These are phyloP conservation scores for Annulohypoxylon stygium DNA, from an alignment of 495 filamentous ascomycete genomes.

Conservation along the genomic window DNA sequence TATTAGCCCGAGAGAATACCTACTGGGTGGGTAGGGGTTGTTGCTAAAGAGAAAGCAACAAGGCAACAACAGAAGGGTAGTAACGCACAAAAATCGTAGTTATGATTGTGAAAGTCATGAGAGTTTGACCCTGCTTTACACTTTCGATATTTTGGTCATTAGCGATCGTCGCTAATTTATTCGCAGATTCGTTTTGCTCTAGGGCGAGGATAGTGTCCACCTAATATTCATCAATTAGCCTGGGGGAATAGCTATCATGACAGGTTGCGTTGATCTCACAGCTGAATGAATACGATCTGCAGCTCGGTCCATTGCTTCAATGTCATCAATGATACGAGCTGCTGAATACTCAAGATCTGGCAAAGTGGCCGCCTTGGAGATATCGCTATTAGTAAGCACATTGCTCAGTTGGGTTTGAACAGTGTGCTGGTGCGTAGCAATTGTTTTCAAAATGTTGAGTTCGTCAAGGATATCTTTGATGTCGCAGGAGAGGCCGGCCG, in stretches of 20 bases:
- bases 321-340: not conserved
- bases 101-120: not conserved
- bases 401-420: not conserved
- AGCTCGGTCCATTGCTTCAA: not conserved
- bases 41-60: not conserved
- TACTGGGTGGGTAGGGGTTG: no score
- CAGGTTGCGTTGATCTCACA: not conserved
- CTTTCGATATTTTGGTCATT: not conserved
- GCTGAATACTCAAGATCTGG: not conserved
- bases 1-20: not conserved
- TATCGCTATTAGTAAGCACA: not conserved
- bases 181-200: not conserved
- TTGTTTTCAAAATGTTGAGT: conserved; percentile 4
- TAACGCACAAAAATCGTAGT: conserved; percentile 1
- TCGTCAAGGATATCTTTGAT: conserved; percentile 15
- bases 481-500: not conserved
- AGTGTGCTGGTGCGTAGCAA: not conserved
- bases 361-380: not conserved
- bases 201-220: not conserved
- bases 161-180: not conserved
- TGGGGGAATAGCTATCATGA: not conserved
- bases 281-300: not conserved
- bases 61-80: not conserved
- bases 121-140: not conserved
- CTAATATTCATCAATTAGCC: not conserved